Conservation (phyloP, 140 eudicot species). For the Oenanthe javanica region DNA sequence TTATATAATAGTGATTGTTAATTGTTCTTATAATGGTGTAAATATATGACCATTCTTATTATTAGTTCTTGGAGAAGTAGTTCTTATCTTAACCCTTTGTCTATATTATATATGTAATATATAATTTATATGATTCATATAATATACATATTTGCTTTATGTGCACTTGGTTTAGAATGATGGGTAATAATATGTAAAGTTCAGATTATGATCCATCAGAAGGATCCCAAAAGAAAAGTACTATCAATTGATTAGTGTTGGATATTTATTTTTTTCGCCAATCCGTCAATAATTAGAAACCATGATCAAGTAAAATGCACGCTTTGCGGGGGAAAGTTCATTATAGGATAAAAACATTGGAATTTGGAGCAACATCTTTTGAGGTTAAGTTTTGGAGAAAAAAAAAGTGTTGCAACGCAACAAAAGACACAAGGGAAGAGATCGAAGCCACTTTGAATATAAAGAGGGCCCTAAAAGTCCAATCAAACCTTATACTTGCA, state of each 20-base stretch:
- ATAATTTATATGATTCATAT: background rate
- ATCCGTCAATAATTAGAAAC: no score
- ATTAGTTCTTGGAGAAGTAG: background rate
- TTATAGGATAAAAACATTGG: background rate
- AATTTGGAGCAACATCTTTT: background rate
- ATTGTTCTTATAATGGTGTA: no score
- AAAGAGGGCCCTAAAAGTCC: background rate
- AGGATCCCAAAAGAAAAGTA: no score
- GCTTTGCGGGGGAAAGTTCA: background rate
- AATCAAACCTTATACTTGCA: background rate
- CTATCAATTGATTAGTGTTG: background rate
- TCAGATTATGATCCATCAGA: background rate
- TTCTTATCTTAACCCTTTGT: no score
- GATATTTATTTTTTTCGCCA: background rate
- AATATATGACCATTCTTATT: background rate
- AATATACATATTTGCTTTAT: background rate
- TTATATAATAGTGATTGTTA: no score
- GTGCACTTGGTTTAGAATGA: background rate
- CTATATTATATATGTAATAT: background rate
- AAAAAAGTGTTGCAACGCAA: background rate
- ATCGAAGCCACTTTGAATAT: background rate
- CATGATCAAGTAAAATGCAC: background rate
- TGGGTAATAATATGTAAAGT: background rate
- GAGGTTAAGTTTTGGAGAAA: background rate
- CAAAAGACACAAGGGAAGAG: background rate